Evolutionary conservation across 495 filamentous ascomycete species (phyloP).

Genomic region (Tetracladium marchalianum): DNA sequence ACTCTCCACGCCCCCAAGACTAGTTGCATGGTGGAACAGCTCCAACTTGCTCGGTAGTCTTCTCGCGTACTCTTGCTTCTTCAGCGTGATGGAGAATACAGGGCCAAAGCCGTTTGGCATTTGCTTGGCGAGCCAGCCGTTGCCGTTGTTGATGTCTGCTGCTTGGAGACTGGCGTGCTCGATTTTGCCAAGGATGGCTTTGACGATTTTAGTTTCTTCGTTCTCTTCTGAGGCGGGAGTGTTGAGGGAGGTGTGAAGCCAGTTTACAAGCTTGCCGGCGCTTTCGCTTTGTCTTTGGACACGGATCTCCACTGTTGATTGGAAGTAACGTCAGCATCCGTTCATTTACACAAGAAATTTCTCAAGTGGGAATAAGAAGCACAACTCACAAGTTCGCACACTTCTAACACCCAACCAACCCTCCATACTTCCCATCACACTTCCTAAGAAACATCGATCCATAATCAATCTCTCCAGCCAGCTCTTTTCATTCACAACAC

Average conservation of each 20-base stretch:
- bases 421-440: slow-evolving; percentile 84
- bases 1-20: slow-evolving; percentile 86
- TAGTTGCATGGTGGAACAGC: slow-evolving; percentile 92
- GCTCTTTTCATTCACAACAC: slow-evolving; percentile 21
- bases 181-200: slow-evolving; percentile 46
- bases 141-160: slow-evolving; percentile 34
- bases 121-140: slow-evolving; percentile 70
- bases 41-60: slow-evolving; percentile 64
- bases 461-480: slow-evolving; percentile 46
- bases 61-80: slow-evolving; percentile 47
- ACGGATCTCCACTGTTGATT: slow-evolving; percentile 52
- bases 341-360: too few relatives aligned
- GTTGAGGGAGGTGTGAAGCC: slow-evolving; percentile 47
- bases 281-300: slow-evolving; percentile 64
- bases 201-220: slow-evolving; percentile 26
- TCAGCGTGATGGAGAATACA: slow-evolving; percentile 70
- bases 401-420: slow-evolving; percentile 85
- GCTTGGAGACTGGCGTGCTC: slow-evolving; percentile 70
- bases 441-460: slow-evolving; percentile 68
- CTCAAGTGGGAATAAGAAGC: too few relatives aligned
- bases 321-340: too few relatives aligned
- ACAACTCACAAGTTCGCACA: slow-evolving; percentile 48
- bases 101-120: slow-evolving; percentile 90
- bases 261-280: slow-evolving; percentile 56
- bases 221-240: slow-evolving; percentile 20